Evolutionary conservation across 164 flowering plant species (phyloP), one percentile per base, ranked within the genome.

Genomic region (Vitis cinerea): DNA sequence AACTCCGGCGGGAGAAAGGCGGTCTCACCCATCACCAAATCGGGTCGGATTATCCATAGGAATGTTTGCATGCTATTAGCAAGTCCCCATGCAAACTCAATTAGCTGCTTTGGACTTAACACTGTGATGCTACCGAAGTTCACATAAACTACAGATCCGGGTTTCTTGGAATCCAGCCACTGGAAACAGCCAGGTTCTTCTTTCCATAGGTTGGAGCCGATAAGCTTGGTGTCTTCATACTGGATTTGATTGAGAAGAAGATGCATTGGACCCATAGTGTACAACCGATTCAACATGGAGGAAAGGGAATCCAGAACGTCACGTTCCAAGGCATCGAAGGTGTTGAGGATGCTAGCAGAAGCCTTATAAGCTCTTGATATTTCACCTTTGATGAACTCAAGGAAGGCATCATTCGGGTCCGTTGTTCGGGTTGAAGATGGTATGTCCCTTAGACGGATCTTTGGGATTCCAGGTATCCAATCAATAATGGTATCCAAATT

Each of bases 31-130:
- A 31, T 52, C 1, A 86, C 87, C 0, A 86, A 65, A 62, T 86
- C 92, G 0, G 85, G 82, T 50, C 92, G 50, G 1, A 86, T 74
- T 16, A 86, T 66, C 92, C 90, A 88, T 63, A 86, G 61, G 57
- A 88, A 88, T 2, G 54, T 37, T 2, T 64, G 37, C 50, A 74
- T 72, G 70, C 84, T 83, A 19, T 78, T 78, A 1, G 89, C 86
- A 0, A 87, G 78, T 4, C 91, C 91, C 88, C 88, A 81, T 0
- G 88, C 88, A 27, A 86, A 82, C 31, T 86, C 90, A 0, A 59
- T 17, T 1, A 86, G 49, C 16, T 88, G 84, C 0, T 77, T 16
- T 0, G 64, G 19, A 1, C 79, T 80, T 81, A 88, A 72, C 2
- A 77, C 79, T 1, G 87, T 72, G 29, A 83, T 74, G 67, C 89